Evolutionary conservation across 768 basidiomycete species (phyloP).

Genomic region (Leccinum arenicola): DNA sequence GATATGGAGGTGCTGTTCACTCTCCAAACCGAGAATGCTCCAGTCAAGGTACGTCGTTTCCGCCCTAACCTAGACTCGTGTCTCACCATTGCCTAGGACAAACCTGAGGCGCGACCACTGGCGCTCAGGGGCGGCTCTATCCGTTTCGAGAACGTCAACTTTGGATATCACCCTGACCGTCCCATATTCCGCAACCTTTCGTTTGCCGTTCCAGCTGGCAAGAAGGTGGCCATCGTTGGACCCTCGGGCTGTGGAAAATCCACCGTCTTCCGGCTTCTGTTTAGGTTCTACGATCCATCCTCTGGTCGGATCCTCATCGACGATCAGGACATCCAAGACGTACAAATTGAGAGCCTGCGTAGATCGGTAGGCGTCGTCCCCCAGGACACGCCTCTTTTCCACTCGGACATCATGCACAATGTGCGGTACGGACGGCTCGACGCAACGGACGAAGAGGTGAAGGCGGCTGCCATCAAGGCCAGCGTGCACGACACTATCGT

Average conservation of each 20-base stretch:
- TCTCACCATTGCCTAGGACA: conserved; percentile 50
- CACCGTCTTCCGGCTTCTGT: conserved; percentile 90
- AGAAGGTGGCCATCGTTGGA: conserved; percentile 96
- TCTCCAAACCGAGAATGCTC: conserved; percentile 76
- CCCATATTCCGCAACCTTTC: conserved; percentile 87
- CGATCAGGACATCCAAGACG: conserved; percentile 76
- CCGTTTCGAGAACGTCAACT: conserved; percentile 87
- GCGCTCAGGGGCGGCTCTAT: conserved; percentile 79
- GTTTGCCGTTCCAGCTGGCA: conserved; percentile 92
- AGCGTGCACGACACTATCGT: conserved; percentile 81
- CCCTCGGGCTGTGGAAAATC: conserved; percentile 98
- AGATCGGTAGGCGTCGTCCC: conserved; percentile 88
- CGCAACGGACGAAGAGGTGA: conserved; percentile 88
- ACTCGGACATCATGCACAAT: conserved; percentile 93
- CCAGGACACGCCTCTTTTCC: conserved; percentile 97
- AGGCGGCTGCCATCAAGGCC: conserved; percentile 78
- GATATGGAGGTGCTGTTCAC: conserved; percentile 98
- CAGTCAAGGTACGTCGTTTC: conserved; percentile 47
- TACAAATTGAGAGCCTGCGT: conserved; percentile 73
- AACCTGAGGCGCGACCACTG: conserved; percentile 63
- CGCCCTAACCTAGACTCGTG: not conserved
- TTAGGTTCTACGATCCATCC: conserved; percentile 88
- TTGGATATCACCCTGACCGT: conserved; percentile 88
- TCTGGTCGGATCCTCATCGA: conserved; percentile 84
- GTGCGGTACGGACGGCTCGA: conserved; percentile 87